A percentile compares a stretch with the other conserved stretches of the same genome.
These are phyloP conservation scores for Oidium heveae DNA, from an alignment of 2,329 filamentous ascomycete genomes.

Conservation along the genomic window DNA sequence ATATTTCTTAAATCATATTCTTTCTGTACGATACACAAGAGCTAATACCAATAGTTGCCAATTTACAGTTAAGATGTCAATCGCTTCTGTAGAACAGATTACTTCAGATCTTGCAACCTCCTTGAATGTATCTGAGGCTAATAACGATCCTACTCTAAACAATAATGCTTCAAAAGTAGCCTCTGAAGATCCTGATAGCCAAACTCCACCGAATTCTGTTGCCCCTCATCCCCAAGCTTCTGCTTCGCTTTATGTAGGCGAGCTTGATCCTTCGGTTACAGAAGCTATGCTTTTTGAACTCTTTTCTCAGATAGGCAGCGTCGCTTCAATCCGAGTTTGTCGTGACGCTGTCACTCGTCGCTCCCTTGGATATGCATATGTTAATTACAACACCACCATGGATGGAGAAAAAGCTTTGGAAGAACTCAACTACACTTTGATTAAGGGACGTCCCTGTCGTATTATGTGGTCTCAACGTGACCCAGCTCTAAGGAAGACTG, in stretches of 20 bases:
- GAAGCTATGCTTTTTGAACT: slow-evolving; percentile 99
- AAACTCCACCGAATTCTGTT: slow-evolving; percentile 42
- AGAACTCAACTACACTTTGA: slow-evolving; percentile 97
- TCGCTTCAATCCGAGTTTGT: slow-evolving; percentile 98
- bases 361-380: slow-evolving; percentile 96
- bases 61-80: slow-evolving; percentile 28
- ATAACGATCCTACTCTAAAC: slow-evolving; percentile 43
- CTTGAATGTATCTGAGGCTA: slow-evolving; percentile 42
- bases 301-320: slow-evolving; percentile 96
- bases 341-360: slow-evolving; percentile 95
- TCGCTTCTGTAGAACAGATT: slow-evolving; percentile 51
- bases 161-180: slow-evolving; percentile 37
- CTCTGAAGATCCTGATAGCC: slow-evolving; percentile 33
- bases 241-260: slow-evolving; percentile 93
- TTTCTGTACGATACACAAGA: too few species aligned
- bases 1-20: neutral
- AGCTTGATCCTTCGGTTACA: slow-evolving; percentile 91
- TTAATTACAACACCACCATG: slow-evolving; percentile 96
- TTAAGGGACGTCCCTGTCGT: slow-evolving; percentile 95
- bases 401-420: slow-evolving; percentile 97
- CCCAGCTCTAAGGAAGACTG: slow-evolving; percentile 94
- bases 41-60: neutral
- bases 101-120: slow-evolving; percentile 51
- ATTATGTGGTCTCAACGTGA: slow-evolving; percentile 99
- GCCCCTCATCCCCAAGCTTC: slow-evolving; percentile 70